Evolutionary conservation across 1,139 yeast species (phyloP), one percentile per base, ranked within the genome.

Genomic region (Kurtzmaniella quercitrusa): DNA sequence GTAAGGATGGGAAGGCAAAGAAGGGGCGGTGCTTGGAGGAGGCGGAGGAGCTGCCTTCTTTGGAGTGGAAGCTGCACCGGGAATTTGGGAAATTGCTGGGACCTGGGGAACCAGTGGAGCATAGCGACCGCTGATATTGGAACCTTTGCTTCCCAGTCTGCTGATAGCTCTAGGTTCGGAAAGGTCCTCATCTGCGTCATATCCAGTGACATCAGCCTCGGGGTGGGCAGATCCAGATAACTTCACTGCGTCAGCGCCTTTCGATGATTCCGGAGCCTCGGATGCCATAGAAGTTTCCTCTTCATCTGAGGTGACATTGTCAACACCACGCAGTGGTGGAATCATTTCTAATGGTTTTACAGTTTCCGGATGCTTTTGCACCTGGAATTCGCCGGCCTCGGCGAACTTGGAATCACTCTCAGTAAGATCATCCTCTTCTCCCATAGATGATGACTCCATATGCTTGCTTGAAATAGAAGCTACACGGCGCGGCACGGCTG

Each of bases 171-270:
- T 42, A 12, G 47, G 47, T 21, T 69, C 75, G 8, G 74, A 68
- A 19, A 62, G 51, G 42, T 71, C 76, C 42, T 63, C 74, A 46
- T 70, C 76, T 2, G 78, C 75, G 33, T 71, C 76, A 47, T 71
- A 71, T 0, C 76, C 76, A 4, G 74, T 60, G 5, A 55, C 58
- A 45, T 67, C 74, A 2, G 55, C 45, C 6, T 68, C 74, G 3
- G 59, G 38, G 5, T 28, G 30, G 18, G 18, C 17, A 9, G 17
- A 8, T 15, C 39, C 21, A 6, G 32, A 19, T 28, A 16, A 34
- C 30, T 23, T 44, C 28, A 34, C 37, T 3, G 19, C 22, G 16
- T 47, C 54, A 11, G 55, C 60, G 17, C 16, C 18, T 18, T 30
- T 30, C 15, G 18, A 30, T 4, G 34, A 3, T 4, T 30, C 34